phyloP scores from a whole-genome alignment of 257 asterid species.

The Datura wrightii region DNA sequence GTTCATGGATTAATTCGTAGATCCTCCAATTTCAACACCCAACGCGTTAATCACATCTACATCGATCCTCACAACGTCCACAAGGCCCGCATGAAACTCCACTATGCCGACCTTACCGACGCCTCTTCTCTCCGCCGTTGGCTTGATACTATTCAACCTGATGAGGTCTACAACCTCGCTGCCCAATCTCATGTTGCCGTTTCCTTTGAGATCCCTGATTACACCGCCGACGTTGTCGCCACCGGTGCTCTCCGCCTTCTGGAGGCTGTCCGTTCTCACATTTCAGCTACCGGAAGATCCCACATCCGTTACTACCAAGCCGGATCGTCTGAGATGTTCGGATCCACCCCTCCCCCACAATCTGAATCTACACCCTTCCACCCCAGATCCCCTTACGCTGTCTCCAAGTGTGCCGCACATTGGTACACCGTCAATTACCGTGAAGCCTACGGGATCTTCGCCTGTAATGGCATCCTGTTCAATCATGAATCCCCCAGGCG shows the following conservation, averaged over 20 bases:
- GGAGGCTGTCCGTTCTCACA: constrained; percentile 90
- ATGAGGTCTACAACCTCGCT: constrained; percentile 97
- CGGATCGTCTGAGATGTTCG: constrained; percentile 97
- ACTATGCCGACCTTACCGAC: constrained; percentile 92
- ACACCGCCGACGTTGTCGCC: constrained; percentile 97
- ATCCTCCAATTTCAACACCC: constrained; percentile 96
- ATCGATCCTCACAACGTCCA: constrained; percentile 95
- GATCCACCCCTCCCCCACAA: constrained; percentile 96
- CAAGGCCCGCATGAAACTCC: constrained; percentile 92
- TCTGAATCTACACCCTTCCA: constrained; percentile 78
- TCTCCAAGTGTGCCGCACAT: constrained; percentile 87
- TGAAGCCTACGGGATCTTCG: constrained; percentile 84
- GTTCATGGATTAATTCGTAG: constrained; percentile 96
- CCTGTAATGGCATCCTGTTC: constrained; percentile 93
- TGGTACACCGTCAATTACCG: constrained; percentile 98
- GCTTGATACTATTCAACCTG: constrained; percentile 84
- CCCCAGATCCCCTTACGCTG: constrained; percentile 96
- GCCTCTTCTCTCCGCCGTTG: constrained; percentile 98
- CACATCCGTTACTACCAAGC: constrained; percentile 86
- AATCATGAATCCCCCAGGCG: constrained; percentile 92
- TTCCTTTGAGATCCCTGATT: constrained; percentile 96
- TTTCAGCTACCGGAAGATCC: constrained; percentile 75
- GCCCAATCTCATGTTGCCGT: constrained; percentile 99
- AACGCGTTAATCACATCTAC: constrained; percentile 93
- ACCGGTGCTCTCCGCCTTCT: constrained; percentile 95